Conservation (phyloP, 768 basidiomycete species). For the Mycena indigotica region DNA sequence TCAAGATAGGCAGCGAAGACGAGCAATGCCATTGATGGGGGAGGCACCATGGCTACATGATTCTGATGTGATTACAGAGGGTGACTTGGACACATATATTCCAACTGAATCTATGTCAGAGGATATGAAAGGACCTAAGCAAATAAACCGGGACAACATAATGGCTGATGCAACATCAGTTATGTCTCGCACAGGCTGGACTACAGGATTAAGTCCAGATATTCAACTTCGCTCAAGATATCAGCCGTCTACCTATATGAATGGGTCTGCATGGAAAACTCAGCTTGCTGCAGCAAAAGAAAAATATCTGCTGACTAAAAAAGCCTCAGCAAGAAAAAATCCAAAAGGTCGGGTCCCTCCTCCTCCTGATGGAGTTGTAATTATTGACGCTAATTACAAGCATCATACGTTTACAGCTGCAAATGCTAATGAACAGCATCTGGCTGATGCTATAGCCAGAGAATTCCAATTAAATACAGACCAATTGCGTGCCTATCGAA, state of each 20-base stretch:
- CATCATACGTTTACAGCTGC: constrained; percentile 5
- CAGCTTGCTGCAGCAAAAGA: neutral
- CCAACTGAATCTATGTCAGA: neutral
- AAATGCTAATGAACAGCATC: neutral
- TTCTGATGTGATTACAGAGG: neutral
- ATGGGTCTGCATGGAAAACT: neutral
- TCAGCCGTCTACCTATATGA: neutral
- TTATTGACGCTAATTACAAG: constrained; percentile 2
- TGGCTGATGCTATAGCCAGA: constrained; percentile 3
- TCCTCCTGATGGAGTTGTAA: neutral
- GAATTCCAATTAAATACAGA: constrained; percentile 32
- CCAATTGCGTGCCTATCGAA: constrained; percentile 34
- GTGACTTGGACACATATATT: too few relatives aligned
- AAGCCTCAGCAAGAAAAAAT: neutral
- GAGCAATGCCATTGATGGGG: neutral
- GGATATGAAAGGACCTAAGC: neutral
- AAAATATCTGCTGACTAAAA: neutral
- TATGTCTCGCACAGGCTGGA: neutral
- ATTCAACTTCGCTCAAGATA: neutral
- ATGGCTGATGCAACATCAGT: neutral
- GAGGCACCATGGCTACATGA: neutral
- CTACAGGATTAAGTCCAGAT: neutral
- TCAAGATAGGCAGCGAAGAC: constrained; percentile 8
- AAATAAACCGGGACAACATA: neutral
- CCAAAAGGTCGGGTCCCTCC: neutral